Conservation (phyloP, 495 filamentous ascomycete species). For the Ascobolus immersus region DNA sequence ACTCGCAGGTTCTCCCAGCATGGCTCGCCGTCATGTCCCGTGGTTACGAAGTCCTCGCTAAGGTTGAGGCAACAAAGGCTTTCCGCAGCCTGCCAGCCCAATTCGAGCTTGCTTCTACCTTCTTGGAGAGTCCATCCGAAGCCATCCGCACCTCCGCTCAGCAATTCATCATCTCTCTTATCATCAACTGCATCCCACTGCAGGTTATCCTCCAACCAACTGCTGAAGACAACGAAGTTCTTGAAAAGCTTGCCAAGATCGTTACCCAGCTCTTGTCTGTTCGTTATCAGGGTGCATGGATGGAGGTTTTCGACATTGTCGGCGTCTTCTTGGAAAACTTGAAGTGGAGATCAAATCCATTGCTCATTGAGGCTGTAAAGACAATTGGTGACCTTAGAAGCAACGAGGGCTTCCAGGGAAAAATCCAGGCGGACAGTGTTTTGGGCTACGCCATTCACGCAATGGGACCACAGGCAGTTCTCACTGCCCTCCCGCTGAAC, state of each 20-base stretch:
- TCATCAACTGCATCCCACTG: constrained; percentile 62
- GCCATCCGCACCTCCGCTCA: constrained; percentile 85
- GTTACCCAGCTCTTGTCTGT: constrained; percentile 52
- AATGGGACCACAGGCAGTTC: constrained; percentile 63
- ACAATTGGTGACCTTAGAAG: constrained; percentile 66
- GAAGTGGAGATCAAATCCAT: constrained; percentile 55
- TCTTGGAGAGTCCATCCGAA: constrained; percentile 61
- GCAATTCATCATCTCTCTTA: constrained; percentile 78
- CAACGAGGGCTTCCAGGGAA: constrained; percentile 73
- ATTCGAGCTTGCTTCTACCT: constrained; percentile 48
- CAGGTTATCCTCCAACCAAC: constrained; percentile 62
- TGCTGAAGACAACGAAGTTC: constrained; percentile 58
- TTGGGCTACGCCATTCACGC: constrained; percentile 61
- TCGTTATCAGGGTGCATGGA: constrained; percentile 83
- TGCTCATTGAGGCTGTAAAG: constrained; percentile 44
- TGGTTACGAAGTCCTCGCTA: constrained; percentile 78
- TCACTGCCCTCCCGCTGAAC: constrained; percentile 63
- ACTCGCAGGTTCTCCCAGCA: constrained; percentile 74
- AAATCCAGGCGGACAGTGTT: constrained; percentile 80
- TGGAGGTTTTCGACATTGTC: constrained; percentile 77
- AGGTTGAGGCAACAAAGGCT: constrained; percentile 61
- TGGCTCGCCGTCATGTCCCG: constrained; percentile 90
- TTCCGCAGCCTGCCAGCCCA: constrained; percentile 66
- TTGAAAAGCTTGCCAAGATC: constrained; percentile 45
- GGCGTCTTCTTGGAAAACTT: constrained; percentile 69